Evolutionary conservation across 768 basidiomycete species (phyloP).

Genomic region (Leccinellum albellum): DNA sequence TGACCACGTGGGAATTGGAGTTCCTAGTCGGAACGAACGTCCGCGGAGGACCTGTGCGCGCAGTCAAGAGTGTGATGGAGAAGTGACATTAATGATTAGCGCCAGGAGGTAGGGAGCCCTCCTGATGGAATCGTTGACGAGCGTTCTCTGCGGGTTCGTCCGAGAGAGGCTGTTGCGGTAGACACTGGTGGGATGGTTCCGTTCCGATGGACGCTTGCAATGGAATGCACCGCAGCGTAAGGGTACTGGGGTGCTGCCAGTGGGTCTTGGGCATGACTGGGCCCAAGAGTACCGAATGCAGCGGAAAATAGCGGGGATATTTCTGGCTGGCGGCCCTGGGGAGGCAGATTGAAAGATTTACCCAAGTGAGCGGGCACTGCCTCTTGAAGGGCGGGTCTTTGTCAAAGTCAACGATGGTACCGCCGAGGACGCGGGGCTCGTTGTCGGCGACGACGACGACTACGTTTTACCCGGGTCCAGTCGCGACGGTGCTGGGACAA

Average conservation of each 20-base stretch:
- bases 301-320: too few species aligned
- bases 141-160: background rate
- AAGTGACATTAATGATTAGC: too few species aligned
- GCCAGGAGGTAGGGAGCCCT: constrained; percentile 10
- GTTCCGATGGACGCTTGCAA: background rate
- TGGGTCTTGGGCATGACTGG: constrained; percentile 6
- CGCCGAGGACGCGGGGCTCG: constrained; percentile 5
- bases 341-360: constrained; percentile 12
- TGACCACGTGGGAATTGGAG: background rate
- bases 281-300: background rate
- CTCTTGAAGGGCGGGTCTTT: constrained; percentile 16
- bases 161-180: too few species aligned
- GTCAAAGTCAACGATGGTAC: constrained; percentile 8
- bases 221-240: background rate
- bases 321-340: constrained; percentile 13
- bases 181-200: too few species aligned
- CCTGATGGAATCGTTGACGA: background rate
- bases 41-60: background rate
- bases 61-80: background rate
- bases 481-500: constrained; percentile 43
- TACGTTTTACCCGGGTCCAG: constrained; percentile 45
- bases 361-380: constrained; percentile 20
- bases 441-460: constrained; percentile 18
- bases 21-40: background rate
- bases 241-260: constrained; percentile 5